A percentile compares a stretch with the other conserved stretches of the same genome.
phyloP scores from a whole-genome alignment of 768 basidiomycete species.

The Lactarius vividus region DNA sequence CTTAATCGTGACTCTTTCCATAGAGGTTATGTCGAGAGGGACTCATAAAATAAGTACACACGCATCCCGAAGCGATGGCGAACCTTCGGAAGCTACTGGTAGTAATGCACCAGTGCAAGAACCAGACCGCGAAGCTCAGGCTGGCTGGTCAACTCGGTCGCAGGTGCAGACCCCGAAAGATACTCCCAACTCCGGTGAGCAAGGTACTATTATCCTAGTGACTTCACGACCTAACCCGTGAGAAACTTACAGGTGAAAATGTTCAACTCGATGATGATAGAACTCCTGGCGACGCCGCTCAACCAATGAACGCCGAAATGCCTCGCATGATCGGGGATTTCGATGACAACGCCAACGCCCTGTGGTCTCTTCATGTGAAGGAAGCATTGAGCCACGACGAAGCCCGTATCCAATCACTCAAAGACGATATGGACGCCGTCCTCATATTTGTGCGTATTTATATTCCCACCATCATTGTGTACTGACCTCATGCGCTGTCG shows the following conservation, averaged over 20 bases:
- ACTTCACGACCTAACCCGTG: not conserved
- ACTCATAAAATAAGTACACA: too few species aligned
- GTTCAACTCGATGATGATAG: not conserved
- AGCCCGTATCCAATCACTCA: not conserved
- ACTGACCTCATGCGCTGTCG: not conserved
- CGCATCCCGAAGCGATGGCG: too few species aligned
- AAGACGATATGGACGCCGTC: not conserved
- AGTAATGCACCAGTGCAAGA: too few species aligned
- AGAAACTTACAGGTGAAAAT: not conserved
- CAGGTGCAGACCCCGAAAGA: not conserved
- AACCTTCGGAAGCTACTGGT: too few species aligned
- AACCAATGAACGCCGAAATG: not conserved
- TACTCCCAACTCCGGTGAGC: not conserved
- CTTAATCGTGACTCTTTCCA: too few species aligned
- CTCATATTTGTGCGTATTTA: not conserved
- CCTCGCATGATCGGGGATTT: not conserved
- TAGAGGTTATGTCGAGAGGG: too few species aligned
- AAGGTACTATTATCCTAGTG: not conserved
- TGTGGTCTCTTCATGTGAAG: not conserved
- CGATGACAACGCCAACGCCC: not conserved
- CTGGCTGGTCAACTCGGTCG: not conserved
- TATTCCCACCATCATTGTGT: not conserved
- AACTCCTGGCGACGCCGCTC: not conserved
- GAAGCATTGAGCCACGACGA: not conserved
- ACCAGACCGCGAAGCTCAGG: too few species aligned